Base-by-base conservation (phyloP, 2,329 filamentous ascomycete genomes). In the Diaporthe caulivora region DNA sequence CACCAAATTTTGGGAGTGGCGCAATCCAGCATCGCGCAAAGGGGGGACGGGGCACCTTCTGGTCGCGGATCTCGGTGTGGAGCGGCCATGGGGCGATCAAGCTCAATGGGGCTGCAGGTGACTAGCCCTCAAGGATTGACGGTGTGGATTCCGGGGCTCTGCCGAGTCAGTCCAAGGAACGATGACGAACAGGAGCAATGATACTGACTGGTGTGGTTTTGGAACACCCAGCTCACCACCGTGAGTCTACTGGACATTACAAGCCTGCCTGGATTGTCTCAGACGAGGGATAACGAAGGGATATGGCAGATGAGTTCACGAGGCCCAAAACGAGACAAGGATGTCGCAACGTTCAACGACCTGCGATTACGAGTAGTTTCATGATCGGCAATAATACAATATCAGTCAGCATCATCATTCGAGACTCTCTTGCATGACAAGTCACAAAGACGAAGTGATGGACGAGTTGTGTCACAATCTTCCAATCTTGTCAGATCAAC, bases 1-100 rank as follows among this genome's bases (percentile, higher is more conserved):
- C 62, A 29, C 62, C 62, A 21, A 67, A 53, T 67, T 24, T 53
- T 53, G 47, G 47, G 6, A 37, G 31, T 67, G 62, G 47, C 62
- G 44, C 31, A 53, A 67, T 26, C n/a, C 21, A 24, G 40, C 15
- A 29, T 67, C 31, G 40, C 62, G 47, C 62, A 13, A 67, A 21
- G 18, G n/a, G 62, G 44, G 17, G 10, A 26, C 29, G 29, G 58
- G 4, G 44, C 60, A 65, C 60, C 42, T 11, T 24, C 60, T 51
- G 44, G 29, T 37, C 60, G 47, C 29, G 29, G 60, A 34, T 37
- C 26, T 34, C 44, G 29, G 21, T 65, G 62, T 65, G 62, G 62
- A 26, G 29, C 44, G n/a, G 15, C 9, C 17, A 65, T 24, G 60
- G 60, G n/a, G 62, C 29, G 24, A 18, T 37, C 62, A 18, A 51